Percentiles rank a stretch among this genome's conserved stretches.
These are phyloP conservation scores for Globisporangium abappressorium DNA, from an alignment of 352 stramenopile genomes.

Conservation along the genomic window DNA sequence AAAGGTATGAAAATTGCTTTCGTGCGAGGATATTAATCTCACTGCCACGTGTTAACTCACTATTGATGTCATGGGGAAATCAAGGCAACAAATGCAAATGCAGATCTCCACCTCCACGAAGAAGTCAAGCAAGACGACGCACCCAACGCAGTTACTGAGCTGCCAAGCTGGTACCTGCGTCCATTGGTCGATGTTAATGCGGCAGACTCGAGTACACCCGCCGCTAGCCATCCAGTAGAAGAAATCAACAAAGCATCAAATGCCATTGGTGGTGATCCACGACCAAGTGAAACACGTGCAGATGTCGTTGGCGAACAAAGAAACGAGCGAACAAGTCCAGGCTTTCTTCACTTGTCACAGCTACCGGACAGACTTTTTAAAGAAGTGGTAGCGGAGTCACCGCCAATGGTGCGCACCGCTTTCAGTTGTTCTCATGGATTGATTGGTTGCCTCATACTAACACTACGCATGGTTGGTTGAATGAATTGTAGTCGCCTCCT, in stretches of 20 bases:
- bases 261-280: neutral
- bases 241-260: neutral
- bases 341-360: neutral
- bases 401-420: conserved; percentile 5
- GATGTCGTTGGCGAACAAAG: neutral
- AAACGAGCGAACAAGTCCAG: neutral
- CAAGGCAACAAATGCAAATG: neutral
- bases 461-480: neutral
- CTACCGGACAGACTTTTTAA: neutral
- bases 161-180: conserved; percentile 10
- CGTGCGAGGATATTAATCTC: neutral
- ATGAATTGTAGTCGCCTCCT: conserved; percentile 31
- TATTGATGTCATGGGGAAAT: neutral
- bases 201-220: neutral
- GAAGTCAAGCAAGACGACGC: neutral
- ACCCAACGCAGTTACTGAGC: neutral
- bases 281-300: neutral
- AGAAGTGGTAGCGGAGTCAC: neutral
- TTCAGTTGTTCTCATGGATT: neutral
- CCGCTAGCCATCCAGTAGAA: neutral
- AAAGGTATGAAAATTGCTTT: neutral
- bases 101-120: neutral
- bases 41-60: neutral
- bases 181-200: conserved; percentile 1
- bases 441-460: neutral